Conservation (phyloP, 305 asterid genomes). For the Fraxinus angustifolia region DNA sequence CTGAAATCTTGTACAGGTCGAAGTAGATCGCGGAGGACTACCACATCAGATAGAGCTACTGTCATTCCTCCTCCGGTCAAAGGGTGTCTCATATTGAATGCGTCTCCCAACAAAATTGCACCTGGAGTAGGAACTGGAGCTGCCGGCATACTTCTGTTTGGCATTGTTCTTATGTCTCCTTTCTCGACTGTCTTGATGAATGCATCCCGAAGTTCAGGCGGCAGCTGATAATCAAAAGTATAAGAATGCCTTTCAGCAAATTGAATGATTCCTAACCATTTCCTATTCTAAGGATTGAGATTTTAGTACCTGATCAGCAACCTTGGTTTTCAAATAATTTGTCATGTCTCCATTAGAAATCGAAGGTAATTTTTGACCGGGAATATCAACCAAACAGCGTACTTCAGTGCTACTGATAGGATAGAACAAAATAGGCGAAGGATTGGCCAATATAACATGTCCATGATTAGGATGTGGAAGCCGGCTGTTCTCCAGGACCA, state of each 20-base stretch:
- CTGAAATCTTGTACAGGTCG: constrained; percentile 33
- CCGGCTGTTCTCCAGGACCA: constrained; percentile 39
- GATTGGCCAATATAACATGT: constrained; percentile 46
- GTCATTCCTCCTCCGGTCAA: constrained; percentile 61
- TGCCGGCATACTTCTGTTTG: constrained; percentile 52
- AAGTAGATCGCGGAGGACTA: constrained; percentile 44
- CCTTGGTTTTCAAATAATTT: constrained; percentile 33
- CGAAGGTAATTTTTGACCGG: constrained; percentile 45
- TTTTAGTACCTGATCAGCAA: constrained; percentile 45
- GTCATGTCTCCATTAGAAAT: constrained; percentile 49
- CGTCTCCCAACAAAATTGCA: constrained; percentile 54
- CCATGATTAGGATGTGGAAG: constrained; percentile 54
- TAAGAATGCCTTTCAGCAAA: background rate
- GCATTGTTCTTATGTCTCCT: constrained; percentile 49
- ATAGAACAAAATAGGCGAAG: constrained; percentile 47
- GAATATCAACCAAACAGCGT: constrained; percentile 47
- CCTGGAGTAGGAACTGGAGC: constrained; percentile 53
- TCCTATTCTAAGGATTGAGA: background rate
- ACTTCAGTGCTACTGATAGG: constrained; percentile 51
- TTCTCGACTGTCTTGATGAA: constrained; percentile 33
- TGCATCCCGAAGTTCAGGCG: constrained; percentile 38
- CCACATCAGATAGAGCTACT: constrained; percentile 48
- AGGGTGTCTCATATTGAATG: constrained; percentile 56
- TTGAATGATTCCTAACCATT: background rate
- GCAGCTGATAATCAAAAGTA: constrained; percentile 30